Evolutionary conservation across 2,329 filamentous ascomycete species (phyloP), one percentile per base, ranked within the genome.

Genomic region (Pseudocercospora pini-densiflorae): DNA sequence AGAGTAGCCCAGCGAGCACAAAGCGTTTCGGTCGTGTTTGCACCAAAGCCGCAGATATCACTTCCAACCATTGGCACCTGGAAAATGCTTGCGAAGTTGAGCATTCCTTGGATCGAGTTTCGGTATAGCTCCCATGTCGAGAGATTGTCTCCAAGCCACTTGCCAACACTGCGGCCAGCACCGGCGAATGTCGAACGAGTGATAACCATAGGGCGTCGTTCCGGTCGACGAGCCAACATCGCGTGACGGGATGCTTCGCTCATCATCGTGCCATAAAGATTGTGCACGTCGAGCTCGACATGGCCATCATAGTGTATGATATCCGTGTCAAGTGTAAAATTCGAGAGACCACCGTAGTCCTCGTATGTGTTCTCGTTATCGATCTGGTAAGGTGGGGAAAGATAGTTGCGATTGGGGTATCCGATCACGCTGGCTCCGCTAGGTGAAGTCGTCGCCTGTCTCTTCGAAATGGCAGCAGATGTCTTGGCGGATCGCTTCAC

Each of bases 191-290:
- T 93, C 24, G 88, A 90, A 29, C 92, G 88, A 0, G 90, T 92
- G 69, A 94, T 91, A 53, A 94, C 82, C 63, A 94, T 77, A 1
- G 92, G 90, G 0, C 91, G 86, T 4, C 88, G 79, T 1, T 77
- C 76, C 0, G 91, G 90, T 0, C 90, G 86, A 9, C 90, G 86
- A n/a, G 81, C 78, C 5, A 87, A 77, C 90, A 94, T 91, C 0
- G 91, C 89, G 8, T 84, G 77, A 61, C 87, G 85, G 0, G 89
- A 90, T 3, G 86, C 81, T 21, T 83, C 79, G 1, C 88, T 89
- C 91, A 93, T 93, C 88, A 92, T 84, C 73, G 87, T 86, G 1
- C 91, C 92, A 76, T 91, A 93, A 0, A 93, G 78, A 70, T 93
- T 93, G 77, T 94, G 91, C 0, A 88, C 90, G 71, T 94, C 91